Evolutionary conservation across 2,329 filamentous ascomycete species (phyloP).

Genomic region (Ophiostoma piceae): DNA sequence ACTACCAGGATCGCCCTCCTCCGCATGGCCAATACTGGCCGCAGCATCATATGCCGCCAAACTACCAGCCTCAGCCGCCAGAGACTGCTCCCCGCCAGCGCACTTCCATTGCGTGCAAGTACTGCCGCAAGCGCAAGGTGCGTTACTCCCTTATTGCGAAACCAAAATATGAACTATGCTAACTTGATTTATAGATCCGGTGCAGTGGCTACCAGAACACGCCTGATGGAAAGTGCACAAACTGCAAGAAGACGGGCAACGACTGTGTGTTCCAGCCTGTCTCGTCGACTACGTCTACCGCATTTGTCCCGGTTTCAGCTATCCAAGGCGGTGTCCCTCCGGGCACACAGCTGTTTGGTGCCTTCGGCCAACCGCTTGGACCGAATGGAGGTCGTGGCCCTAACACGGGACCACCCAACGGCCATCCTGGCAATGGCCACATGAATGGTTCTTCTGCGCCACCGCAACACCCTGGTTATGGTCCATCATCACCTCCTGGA

Average conservation of each 20-base stretch:
- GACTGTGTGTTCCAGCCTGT: slow-evolving; percentile 59
- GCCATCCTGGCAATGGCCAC: slow-evolving; percentile 23
- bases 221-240: slow-evolving; percentile 55
- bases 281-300: slow-evolving; percentile 48
- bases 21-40: slow-evolving; percentile 25
- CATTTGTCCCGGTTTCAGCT: slow-evolving; percentile 55
- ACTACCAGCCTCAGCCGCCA: slow-evolving; percentile 35
- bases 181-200: slow-evolving; percentile 43
- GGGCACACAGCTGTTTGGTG: slow-evolving; percentile 52
- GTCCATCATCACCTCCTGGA: slow-evolving; percentile 27
- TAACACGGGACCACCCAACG: not conserved
- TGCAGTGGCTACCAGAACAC: slow-evolving; percentile 58
- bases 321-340: slow-evolving; percentile 54
- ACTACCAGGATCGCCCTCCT: slow-evolving; percentile 26
- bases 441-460: slow-evolving; percentile 20
- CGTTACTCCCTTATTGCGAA: slow-evolving; percentile 19
- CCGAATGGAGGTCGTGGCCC: slow-evolving; percentile 26
- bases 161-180: not conserved
- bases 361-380: slow-evolving; percentile 51
- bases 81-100: slow-evolving; percentile 54
- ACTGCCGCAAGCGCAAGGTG: slow-evolving; percentile 59
- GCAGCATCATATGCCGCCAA: slow-evolving; percentile 28
- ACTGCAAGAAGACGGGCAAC: slow-evolving; percentile 57
- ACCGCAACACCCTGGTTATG: slow-evolving; percentile 24
- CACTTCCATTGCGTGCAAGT: slow-evolving; percentile 56